Base-by-base conservation (phyloP, 2,329 filamentous ascomycete species). In the Fusarium torulosum region DNA sequence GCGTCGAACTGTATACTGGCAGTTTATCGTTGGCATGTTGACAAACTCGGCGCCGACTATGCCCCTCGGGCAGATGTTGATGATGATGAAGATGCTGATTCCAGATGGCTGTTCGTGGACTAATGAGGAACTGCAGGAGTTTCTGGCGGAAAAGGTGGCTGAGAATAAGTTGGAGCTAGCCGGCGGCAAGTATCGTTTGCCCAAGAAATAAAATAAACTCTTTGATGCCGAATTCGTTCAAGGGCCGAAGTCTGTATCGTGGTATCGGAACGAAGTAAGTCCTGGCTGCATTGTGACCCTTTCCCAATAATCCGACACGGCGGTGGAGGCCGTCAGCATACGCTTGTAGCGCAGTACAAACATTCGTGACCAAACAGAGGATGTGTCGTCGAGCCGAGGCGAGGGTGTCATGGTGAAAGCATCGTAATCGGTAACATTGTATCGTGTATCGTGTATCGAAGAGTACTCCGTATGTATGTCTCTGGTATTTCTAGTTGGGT, bases 41-140 rank as follows among this genome's bases (percentile, higher is more conserved):
- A 97, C 93, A 64, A 97, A 97, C 78, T 91, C 93, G 72, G 91
- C 91, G 19, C 88, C 86, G 19, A 80, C 91, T 27, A 96, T 97
- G 92, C 90, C 92, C 50, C 81, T 94, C 60, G 84, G 84, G 55
- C 88, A 94, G 76, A 96, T 99, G 68, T 86, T 89, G 10, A 97
- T 94, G 90, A 97, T 98, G 93, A 85, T 99, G 84, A 93, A 93
- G 79, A 95, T 98, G 86, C 86, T 95, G 59, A 89, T 97, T 52
- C 88, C 92, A 0, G 93, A 93, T 14, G 94, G 94, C 3, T 97
- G 97, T 75, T 88, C 92, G 1, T 97, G 93, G 85, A 93, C 91
- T 64, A 92, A 92, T 74, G 94, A 97, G 75, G 94, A 98, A 79
- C 80, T 98, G 64, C 88, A 89, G 72, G 91, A 91, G 77, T 91